Conservation (phyloP, 2,329 filamentous ascomycete genomes). For the Westerdykella ornata region DNA sequence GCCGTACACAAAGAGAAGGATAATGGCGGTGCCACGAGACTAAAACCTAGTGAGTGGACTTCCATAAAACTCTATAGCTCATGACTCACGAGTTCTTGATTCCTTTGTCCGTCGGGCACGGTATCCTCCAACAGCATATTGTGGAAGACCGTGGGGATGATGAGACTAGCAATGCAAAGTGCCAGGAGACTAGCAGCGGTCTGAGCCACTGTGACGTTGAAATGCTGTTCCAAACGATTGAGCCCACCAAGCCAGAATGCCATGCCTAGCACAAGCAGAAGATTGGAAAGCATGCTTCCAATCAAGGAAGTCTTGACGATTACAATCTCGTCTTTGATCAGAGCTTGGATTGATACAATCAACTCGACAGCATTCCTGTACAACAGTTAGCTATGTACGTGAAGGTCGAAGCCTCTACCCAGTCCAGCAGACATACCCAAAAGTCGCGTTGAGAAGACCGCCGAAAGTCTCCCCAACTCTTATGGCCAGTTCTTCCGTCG, state of each 20-base stretch:
- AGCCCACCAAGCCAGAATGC: slow-evolving; percentile 85
- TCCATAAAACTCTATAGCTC: not conserved
- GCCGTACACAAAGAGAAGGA: slow-evolving; percentile 75
- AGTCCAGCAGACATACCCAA: slow-evolving; percentile 54
- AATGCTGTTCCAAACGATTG: slow-evolving; percentile 72
- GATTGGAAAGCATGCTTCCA: slow-evolving; percentile 83
- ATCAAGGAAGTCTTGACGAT: slow-evolving; percentile 93
- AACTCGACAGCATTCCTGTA: slow-evolving; percentile 74
- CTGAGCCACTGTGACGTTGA: slow-evolving; percentile 88
- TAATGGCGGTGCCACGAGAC: slow-evolving; percentile 68
- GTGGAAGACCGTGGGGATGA: slow-evolving; percentile 80
- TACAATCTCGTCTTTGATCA: slow-evolving; percentile 64
- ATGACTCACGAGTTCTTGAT: slow-evolving; percentile 22
- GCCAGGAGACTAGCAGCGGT: slow-evolving; percentile 77
- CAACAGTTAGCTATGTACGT: slow-evolving; percentile 14
- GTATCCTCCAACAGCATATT: slow-evolving; percentile 28
- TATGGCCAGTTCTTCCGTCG: slow-evolving; percentile 83
- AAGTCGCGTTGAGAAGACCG: slow-evolving; percentile 82
- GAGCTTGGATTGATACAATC: slow-evolving; percentile 80
- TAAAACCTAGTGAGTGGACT: slow-evolving; percentile 4
- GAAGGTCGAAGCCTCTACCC: slow-evolving; percentile 1
- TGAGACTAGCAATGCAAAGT: slow-evolving; percentile 70
- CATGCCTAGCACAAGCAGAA: slow-evolving; percentile 84
- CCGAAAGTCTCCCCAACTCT: slow-evolving; percentile 74
- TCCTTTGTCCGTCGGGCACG: slow-evolving; percentile 21